These are phyloP conservation scores for Paragyromitra xinjiangensis DNA, from an alignment of 495 filamentous ascomycete genomes.

Conservation along the genomic window DNA sequence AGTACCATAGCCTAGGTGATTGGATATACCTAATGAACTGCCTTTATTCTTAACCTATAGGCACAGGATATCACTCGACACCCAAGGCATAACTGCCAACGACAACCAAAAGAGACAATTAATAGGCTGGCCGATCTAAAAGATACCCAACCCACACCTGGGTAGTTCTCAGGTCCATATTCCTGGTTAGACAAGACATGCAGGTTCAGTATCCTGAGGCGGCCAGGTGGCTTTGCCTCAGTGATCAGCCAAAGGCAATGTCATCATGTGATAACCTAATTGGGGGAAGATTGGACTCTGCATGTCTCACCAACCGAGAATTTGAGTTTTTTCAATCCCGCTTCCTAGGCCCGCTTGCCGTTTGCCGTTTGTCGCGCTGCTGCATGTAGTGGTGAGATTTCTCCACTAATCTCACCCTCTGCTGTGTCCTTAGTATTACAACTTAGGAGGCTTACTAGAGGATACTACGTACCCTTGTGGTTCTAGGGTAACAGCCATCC, in stretches of 20 bases:
- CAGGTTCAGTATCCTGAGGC: neutral
- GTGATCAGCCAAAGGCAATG: neutral
- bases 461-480: too few species aligned
- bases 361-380: neutral
- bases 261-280: neutral
- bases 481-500: too few species aligned
- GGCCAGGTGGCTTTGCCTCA: conserved; percentile 1
- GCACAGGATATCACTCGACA: neutral
- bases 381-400: neutral
- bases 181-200: neutral
- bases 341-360: neutral
- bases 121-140: neutral
- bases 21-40: too few species aligned
- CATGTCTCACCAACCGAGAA: neutral
- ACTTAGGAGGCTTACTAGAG: too few species aligned
- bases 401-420: neutral
- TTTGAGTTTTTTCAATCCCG: neutral
- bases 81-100: neutral
- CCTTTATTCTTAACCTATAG: neutral
- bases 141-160: neutral
- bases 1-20: too few species aligned
- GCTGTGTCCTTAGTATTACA: neutral
- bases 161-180: neutral
- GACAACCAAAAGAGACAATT: neutral
- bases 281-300: neutral